A percentile compares a stretch with the other conserved stretches of the same genome.
phyloP scores from a whole-genome alignment of 352 stramenopile genomes.

The Lagenidium giganteum region DNA sequence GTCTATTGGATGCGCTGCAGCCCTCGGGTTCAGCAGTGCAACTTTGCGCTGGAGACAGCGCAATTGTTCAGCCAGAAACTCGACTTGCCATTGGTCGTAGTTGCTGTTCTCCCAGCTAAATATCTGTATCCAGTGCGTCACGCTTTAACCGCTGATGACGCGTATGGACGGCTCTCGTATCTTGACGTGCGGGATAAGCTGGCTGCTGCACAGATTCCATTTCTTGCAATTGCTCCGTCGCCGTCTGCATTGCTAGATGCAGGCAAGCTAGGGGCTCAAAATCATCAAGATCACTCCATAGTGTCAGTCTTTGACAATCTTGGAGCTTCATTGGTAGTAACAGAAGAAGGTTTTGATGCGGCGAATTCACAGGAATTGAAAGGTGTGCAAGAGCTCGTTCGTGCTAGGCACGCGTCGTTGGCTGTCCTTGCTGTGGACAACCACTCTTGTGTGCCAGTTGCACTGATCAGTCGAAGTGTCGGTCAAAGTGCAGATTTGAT shows the following conservation, averaged over 20 bases:
- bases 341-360: conserved; percentile 21
- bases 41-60: conserved; percentile 53
- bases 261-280: not conserved
- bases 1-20: conserved; percentile 73
- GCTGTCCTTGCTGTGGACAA: conserved; percentile 58
- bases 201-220: conserved; percentile 26
- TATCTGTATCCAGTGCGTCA: conserved; percentile 54
- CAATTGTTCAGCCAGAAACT: conserved; percentile 37
- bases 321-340: conserved; percentile 5
- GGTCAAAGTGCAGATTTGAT: conserved; percentile 7
- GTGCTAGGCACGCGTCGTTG: conserved; percentile 40
- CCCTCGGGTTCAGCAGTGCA: conserved; percentile 49
- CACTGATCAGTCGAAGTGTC: conserved; percentile 29
- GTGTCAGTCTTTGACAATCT: conserved; percentile 10
- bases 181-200: conserved; percentile 45
- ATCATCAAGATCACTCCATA: conserved; percentile 2
- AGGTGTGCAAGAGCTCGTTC: no score
- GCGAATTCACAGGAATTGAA: conserved; percentile 25
- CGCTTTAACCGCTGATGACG: conserved; percentile 46
- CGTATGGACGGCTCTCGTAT: conserved; percentile 45
- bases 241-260: conserved; percentile 22
- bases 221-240: conserved; percentile 36
- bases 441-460: conserved; percentile 36
- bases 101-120: conserved; percentile 38
- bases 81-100: conserved; percentile 31